Base-by-base conservation (phyloP, 371 early-diverging fungal genomes). In the Zancudomyces culisetae region DNA sequence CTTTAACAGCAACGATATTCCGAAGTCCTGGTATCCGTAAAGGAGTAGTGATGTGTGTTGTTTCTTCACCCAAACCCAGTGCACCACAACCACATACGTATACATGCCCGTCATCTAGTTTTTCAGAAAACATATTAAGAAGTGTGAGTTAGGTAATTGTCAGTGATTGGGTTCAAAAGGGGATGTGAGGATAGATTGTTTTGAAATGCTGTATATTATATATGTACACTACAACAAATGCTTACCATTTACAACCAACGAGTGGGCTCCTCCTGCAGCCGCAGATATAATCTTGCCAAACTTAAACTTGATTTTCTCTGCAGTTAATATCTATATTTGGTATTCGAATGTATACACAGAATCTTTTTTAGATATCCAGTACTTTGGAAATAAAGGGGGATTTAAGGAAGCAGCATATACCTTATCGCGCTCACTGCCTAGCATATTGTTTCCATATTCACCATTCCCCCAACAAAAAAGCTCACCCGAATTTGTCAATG, bases 401-500 rank as follows among this genome's bases (percentile, higher is more conserved):
- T n/a, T n/a, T n/a, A n/a, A n/a, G n/a, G n/a, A n/a, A n/a, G n/a
- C n/a, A n/a, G n/a, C n/a, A n/a, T n/a, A n/a, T 28, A 84, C 77
- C 55, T 78, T 68, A 60, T 83, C 84, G 22, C 79, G 74, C 55
- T 79, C 77, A 42, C 64, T 60, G 47, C 79, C 79, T 27, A 74
- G 72, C 75, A 79, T 75, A 49, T 79, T 76, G 61, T 85, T 83
- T 13, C 84, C 84, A 59, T 85, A 84, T 63, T 85, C 86, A 4
- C 81, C 77, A 58, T 85, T 85, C 19, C 86, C 86, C 86, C 86
- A 85, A 26, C 75, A 76, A 71, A 74, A 83, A 30, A 85, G 39
- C 30, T 61, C 57, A 19, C 73, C 26, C 10, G 22, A 20, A 10
- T 45, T 20, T 8, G 45, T 45, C 26, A 82, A 59, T 2, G 75